phyloP scores from a whole-genome alignment of 208 protist species.

The Trypanosoma melophagium region DNA sequence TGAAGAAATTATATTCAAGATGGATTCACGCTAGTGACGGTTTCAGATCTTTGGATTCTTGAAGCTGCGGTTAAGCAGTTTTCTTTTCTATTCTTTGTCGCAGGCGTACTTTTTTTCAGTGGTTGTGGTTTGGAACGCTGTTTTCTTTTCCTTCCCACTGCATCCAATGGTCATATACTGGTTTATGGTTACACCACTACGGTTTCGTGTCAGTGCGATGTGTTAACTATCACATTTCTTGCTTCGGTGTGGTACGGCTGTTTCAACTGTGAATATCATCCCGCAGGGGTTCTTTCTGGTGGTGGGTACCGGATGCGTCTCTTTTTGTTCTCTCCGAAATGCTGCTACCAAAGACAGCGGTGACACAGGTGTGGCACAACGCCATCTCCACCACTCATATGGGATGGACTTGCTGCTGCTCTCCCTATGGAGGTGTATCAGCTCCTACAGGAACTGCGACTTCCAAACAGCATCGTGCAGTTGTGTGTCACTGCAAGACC shows the following conservation, averaged over 20 bases:
- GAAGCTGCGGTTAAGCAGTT: constrained; percentile 1
- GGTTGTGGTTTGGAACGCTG: background rate
- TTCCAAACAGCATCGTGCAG: too few relatives aligned
- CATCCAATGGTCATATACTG: background rate
- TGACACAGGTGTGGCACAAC: too few relatives aligned
- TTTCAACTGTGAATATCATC: background rate
- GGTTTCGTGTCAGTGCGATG: background rate
- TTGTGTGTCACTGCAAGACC: too few relatives aligned
- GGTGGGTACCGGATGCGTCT: too few relatives aligned
- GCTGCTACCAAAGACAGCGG: too few relatives aligned
- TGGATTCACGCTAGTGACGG: background rate
- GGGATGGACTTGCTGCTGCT: too few relatives aligned
- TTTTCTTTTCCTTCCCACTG: constrained; percentile 3
- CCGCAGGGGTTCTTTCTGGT: background rate
- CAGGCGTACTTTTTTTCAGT: background rate
- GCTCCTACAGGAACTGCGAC: too few relatives aligned
- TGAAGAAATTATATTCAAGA: background rate
- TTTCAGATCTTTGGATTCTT: background rate
- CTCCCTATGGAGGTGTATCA: too few relatives aligned
- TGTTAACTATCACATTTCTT: constrained; percentile 12
- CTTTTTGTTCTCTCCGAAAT: too few relatives aligned
- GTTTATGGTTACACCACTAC: constrained; percentile 13
- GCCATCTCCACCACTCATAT: too few relatives aligned
- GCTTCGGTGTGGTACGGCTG: constrained; percentile 10
- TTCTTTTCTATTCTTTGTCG: constrained; percentile 12